Base-by-base conservation (phyloP, 2,329 filamentous ascomycete species). In the Fusarium cicatricum region DNA sequence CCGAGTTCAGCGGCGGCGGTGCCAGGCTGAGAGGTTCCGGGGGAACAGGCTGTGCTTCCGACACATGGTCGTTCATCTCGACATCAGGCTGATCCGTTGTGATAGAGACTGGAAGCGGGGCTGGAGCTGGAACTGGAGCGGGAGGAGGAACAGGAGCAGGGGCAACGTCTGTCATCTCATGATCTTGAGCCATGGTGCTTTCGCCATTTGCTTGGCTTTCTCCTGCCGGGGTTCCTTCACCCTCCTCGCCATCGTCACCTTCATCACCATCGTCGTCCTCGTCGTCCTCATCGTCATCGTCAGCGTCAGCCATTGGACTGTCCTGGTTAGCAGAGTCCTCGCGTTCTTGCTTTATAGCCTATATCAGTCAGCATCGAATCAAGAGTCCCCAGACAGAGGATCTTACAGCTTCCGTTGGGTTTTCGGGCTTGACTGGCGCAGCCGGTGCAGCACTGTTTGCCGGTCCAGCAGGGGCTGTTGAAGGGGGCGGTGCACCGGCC, bases 301-400 rank as follows among this genome's bases (percentile, higher is more conserved):
- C 77, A 19, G 76, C 78, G 36, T 87, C 86, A 1, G 76, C 79
- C 76, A 83, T 82, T 55, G 84, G 81, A 61, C 76, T 80, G 56
- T 84, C 82, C 12, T 77, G 76, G 40, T 77, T 77, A n/a, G 73
- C 72, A 12, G 71, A 73, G 21, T 78, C 77, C 12, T 77, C 78
- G 32, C 77, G 57, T 80, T 78, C 76, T 71, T 72, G 74, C 64
- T 77, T 82, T 48, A 74, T 69, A 23, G 62, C 73, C 78, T 79
- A 53, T 33, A 10, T 32, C 21, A 52, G 67, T 71, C 51, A 71
- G 65, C 33, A 43, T 19, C 39, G 17, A 40, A 28, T 12, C 19
- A 36, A 31, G 10, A 17, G 12, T 16, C 36, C 15, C 10, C 6
- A 12, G 4, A n/a, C 1, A 26, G 4, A 11, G 8, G 11, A 46